A percentile compares a stretch with the other conserved stretches of the same genome.
Conservation (phyloP, 169 alveolate genomes). For the Amoebophrya sp. region DNA sequence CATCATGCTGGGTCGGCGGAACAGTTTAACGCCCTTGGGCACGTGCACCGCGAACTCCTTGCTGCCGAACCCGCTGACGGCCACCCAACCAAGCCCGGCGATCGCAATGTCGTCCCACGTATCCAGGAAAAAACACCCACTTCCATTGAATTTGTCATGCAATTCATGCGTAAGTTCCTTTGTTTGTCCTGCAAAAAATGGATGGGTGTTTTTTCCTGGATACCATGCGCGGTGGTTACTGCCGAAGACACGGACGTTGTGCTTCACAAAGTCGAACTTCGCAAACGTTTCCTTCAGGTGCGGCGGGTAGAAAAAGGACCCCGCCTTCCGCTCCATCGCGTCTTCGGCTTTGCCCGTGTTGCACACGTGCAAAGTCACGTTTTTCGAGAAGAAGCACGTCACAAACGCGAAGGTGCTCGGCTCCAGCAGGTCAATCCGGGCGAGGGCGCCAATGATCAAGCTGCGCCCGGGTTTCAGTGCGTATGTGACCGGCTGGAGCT, state of each 20-base stretch:
- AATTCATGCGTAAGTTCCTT: no score
- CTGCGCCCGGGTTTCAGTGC: conserved; percentile 59
- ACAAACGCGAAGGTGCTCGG: conserved; percentile 43
- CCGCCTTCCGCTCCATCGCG: conserved; percentile 49
- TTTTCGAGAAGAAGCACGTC: conserved; percentile 50
- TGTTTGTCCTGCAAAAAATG: no score
- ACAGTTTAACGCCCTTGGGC: conserved; percentile 61
- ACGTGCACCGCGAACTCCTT: conserved; percentile 55
- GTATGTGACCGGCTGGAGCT: conserved; percentile 57
- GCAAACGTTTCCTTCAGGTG: conserved; percentile 43
- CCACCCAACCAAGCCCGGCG: conserved; percentile 65
- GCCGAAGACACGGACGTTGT: conserved; percentile 42
- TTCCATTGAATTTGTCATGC: no score
- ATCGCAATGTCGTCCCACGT: conserved; percentile 66
- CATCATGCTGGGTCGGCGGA: conserved; percentile 55
- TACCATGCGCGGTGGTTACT: conserved; percentile 45
- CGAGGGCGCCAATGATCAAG: conserved; percentile 59
- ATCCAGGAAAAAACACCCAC: no score
- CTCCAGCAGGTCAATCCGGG: conserved; percentile 54
- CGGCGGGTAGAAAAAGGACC: conserved; percentile 54
- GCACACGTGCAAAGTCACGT: conserved; percentile 53
- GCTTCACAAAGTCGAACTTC: conserved; percentile 49
- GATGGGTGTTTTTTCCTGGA: no score
- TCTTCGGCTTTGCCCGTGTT: conserved; percentile 46
- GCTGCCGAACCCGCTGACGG: conserved; percentile 60